phyloP scores from a whole-genome alignment of 2,329 filamentous ascomycete genomes.

The Aspergillus japonicus region DNA sequence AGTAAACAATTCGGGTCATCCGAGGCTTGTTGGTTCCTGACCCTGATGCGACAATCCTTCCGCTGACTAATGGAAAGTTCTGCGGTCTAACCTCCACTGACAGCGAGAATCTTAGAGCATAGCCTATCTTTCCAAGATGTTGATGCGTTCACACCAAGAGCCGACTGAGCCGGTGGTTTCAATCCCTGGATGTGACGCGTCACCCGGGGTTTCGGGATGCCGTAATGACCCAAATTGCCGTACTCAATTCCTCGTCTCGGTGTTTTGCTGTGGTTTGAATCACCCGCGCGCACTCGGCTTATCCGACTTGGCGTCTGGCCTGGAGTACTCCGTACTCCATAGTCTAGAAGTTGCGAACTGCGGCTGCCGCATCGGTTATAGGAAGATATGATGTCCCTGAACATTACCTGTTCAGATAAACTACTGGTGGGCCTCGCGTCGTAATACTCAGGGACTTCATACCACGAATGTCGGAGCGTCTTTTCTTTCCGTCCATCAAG shows the following conservation, averaged over 20 bases:
- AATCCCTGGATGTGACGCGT: background rate
- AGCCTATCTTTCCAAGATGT: background rate
- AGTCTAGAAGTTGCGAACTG: background rate
- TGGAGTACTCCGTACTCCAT: no score
- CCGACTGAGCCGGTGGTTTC: background rate
- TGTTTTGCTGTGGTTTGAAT: background rate
- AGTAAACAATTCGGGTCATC: background rate
- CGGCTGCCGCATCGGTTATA: background rate
- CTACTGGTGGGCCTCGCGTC: background rate
- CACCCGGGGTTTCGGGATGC: background rate
- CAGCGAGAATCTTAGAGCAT: background rate
- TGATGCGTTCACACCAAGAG: background rate
- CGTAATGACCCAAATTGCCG: background rate
- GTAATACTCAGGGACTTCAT: background rate
- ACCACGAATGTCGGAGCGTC: background rate
- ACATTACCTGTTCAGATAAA: background rate
- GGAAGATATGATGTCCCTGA: background rate
- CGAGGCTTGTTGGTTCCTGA: background rate
- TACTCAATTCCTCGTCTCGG: background rate
- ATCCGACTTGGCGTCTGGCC: background rate
- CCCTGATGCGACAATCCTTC: no score
- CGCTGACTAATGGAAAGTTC: background rate
- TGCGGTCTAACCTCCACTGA: background rate
- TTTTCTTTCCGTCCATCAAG: background rate
- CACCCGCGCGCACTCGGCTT: background rate